Percentiles rank a stretch among this genome's conserved stretches.
Evolutionary conservation across 306 rosid genomes (phyloP).

Genomic region (Citrullus colocynthis): DNA sequence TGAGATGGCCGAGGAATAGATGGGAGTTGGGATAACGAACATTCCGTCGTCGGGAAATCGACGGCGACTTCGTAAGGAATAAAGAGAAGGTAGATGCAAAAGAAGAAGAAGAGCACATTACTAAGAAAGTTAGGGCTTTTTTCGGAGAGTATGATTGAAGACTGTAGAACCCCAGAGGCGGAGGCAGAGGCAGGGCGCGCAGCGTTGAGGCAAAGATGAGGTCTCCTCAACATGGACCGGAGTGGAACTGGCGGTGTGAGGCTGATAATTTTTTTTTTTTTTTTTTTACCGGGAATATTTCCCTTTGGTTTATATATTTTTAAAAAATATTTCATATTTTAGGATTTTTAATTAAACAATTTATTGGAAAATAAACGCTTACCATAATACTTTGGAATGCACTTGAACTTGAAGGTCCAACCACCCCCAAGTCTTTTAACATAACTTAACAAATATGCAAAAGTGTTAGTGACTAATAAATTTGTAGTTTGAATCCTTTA

Average conservation of each 20-base stretch:
- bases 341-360: too few species aligned
- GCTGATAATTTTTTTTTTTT: too few species aligned
- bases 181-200: background rate
- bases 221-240: background rate
- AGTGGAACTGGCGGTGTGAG: background rate
- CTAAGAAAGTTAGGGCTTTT: background rate
- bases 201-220: background rate
- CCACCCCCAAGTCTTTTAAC: too few species aligned
- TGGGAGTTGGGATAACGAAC: background rate
- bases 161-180: background rate
- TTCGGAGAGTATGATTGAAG: background rate
- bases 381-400: too few species aligned
- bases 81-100: constrained; percentile 13
- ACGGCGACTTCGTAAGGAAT: constrained; percentile 20
- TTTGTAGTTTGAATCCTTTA: too few species aligned
- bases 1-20: constrained; percentile 16
- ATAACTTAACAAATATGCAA: too few species aligned
- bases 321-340: too few species aligned
- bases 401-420: too few species aligned
- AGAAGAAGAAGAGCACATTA: constrained; percentile 32
- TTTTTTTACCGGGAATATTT: too few species aligned
- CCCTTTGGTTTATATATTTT: too few species aligned
- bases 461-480: too few species aligned
- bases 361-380: too few species aligned
- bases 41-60: constrained; percentile 17